Conservation (phyloP, 2,329 filamentous ascomycete genomes). For the Thielaviopsis populi region DNA sequence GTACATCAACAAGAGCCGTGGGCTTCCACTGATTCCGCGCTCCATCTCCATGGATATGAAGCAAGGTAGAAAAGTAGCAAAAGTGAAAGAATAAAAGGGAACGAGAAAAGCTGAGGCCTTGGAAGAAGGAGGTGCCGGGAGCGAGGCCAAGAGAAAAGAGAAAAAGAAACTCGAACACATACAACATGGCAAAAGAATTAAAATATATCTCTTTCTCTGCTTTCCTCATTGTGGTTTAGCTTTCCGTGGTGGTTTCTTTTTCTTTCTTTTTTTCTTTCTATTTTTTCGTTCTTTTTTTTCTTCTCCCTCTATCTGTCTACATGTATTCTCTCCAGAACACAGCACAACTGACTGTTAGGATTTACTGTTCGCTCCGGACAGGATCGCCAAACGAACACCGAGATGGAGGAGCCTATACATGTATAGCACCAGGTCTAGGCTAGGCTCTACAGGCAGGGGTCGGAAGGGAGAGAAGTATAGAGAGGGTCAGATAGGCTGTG, state of each 20-base stretch:
- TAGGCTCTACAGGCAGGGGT: background rate
- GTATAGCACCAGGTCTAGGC: background rate
- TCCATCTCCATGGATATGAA: background rate
- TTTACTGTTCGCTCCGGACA: background rate
- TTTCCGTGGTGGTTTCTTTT: background rate
- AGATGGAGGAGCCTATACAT: background rate
- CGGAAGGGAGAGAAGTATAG: background rate
- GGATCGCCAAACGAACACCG: slow-evolving; percentile 4
- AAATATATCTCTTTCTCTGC: background rate
- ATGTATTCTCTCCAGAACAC: too few species aligned
- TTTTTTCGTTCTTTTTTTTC: background rate
- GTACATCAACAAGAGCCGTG: background rate
- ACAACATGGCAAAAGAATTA: background rate
- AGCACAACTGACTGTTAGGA: background rate
- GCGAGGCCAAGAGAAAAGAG: background rate
- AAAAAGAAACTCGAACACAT: background rate
- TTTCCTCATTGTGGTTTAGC: background rate
- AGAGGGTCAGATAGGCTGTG: too few species aligned
- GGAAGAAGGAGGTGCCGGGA: background rate
- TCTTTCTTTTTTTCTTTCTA: background rate
- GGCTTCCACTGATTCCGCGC: background rate
- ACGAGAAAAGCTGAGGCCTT: background rate
- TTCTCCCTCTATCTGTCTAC: background rate
- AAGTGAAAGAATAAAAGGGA: background rate
- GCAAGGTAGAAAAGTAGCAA: background rate